Evolutionary conservation across 1,284 basidiomycete species (phyloP).

Genomic region (Cystobasidium slooffiae): DNA sequence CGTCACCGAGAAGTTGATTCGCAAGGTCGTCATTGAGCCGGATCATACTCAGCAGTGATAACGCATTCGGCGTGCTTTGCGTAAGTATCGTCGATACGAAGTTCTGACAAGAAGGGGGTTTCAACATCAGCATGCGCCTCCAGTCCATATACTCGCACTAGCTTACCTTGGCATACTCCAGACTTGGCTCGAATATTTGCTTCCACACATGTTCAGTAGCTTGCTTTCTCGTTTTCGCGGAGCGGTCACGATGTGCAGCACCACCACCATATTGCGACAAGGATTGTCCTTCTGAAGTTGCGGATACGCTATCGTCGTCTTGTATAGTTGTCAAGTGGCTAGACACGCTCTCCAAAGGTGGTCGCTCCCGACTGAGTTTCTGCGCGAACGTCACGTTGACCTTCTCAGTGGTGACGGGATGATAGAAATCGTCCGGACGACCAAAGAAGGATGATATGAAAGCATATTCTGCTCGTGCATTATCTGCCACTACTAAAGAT

Average conservation of each 20-base stretch:
- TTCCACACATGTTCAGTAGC: constrained; percentile 71
- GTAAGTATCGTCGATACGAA: constrained; percentile 71
- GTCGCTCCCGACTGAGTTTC: constrained; percentile 33
- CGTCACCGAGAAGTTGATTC: constrained; percentile 58
- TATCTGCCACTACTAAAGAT: constrained; percentile 87
- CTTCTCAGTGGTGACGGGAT: constrained; percentile 31
- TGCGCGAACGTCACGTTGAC: constrained; percentile 40
- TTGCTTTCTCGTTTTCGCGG: constrained; percentile 65
- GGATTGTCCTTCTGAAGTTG: constrained; percentile 28
- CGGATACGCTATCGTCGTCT: constrained; percentile 35
- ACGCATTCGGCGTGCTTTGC: constrained; percentile 67
- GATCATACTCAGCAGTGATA: constrained; percentile 83
- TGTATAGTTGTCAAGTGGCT: constrained; percentile 36
- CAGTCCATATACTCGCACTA: not conserved
- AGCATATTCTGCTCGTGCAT: constrained; percentile 84
- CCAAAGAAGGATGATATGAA: constrained; percentile 83
- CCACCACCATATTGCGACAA: not conserved
- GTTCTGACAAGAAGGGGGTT: constrained; percentile 60
- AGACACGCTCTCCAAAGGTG: constrained; percentile 12
- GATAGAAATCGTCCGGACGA: constrained; percentile 44
- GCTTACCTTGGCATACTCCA: constrained; percentile 76
- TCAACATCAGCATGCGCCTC: not conserved
- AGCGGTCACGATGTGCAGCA: constrained; percentile 49
- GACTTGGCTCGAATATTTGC: constrained; percentile 82
- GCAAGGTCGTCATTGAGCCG: constrained; percentile 79